These are phyloP conservation scores for Mucor circinelloides DNA, from an alignment of 371 early-diverging fungal species.

Conservation along the genomic window DNA sequence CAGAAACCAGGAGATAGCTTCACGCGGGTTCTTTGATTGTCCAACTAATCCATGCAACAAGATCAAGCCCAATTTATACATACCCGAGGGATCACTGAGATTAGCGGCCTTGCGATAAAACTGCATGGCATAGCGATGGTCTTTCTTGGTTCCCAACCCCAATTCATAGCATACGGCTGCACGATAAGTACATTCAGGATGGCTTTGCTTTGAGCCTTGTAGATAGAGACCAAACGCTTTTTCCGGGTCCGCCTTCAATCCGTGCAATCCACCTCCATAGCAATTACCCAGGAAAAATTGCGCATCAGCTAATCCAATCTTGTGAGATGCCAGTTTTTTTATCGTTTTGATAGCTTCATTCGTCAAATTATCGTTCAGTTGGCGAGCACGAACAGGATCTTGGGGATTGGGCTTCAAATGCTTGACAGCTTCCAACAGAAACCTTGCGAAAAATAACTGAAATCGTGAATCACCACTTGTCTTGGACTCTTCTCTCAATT, in stretches of 20 bases:
- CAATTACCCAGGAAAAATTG: constrained; percentile 90
- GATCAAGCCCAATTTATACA: constrained; percentile 94
- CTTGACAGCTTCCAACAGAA: constrained; percentile 53
- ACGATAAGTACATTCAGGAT: constrained; percentile 91
- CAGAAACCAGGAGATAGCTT: constrained; percentile 92
- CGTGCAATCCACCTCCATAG: constrained; percentile 76
- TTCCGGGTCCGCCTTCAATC: constrained; percentile 79
- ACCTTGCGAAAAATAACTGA: constrained; percentile 81
- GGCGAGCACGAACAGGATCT: constrained; percentile 61
- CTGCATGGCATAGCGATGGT: constrained; percentile 83
- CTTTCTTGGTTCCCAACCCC: constrained; percentile 90
- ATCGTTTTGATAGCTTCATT: constrained; percentile 71
- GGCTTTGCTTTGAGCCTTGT: constrained; percentile 90
- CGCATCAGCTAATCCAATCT: constrained; percentile 77
- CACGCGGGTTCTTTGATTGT: constrained; percentile 73
- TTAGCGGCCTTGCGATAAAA: constrained; percentile 95
- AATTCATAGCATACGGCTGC: constrained; percentile 95
- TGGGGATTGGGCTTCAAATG: constrained; percentile 53
- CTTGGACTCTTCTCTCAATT: constrained; percentile 72
- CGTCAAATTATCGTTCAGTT: constrained; percentile 63
- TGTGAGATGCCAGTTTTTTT: constrained; percentile 66
- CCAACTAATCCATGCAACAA: constrained; percentile 78
- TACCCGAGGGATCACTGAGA: constrained; percentile 88
- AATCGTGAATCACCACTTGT: constrained; percentile 67
- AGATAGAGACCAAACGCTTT: constrained; percentile 89